Conservation (phyloP, 345 rosid genomes). For the Nephelium lappaceum region DNA sequence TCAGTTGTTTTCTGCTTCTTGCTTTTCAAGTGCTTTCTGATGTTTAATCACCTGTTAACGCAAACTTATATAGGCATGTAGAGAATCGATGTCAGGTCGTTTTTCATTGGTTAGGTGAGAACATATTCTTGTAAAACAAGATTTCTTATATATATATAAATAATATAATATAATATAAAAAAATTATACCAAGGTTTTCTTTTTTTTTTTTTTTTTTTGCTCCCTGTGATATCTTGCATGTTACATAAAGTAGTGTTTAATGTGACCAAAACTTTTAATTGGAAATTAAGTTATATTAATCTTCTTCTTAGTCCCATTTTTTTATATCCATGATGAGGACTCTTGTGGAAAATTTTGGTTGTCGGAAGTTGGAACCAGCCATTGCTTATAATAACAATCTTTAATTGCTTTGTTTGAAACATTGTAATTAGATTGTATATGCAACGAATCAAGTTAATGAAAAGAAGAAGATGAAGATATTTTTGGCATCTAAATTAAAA, state of each 20-base stretch:
- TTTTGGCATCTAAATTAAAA: too few relatives aligned
- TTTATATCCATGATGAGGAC: slow-evolving; percentile 10
- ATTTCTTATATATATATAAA: slow-evolving; percentile 19
- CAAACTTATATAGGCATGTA: slow-evolving; percentile 48
- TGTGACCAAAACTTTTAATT: background rate
- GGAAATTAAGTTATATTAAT: background rate
- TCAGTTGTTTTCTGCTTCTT: slow-evolving; percentile 6
- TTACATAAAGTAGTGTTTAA: slow-evolving; percentile 38
- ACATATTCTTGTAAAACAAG: slow-evolving; percentile 54
- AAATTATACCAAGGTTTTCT: background rate
- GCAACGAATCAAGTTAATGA: too few relatives aligned
- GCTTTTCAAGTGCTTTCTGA: slow-evolving; percentile 13
- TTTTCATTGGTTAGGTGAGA: slow-evolving; percentile 58
- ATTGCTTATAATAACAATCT: too few relatives aligned
- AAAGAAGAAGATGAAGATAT: too few relatives aligned
- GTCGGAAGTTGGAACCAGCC: background rate
- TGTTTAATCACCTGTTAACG: slow-evolving; percentile 38
- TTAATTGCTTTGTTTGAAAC: background rate
- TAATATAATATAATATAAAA: background rate
- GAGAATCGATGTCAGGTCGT: slow-evolving; percentile 56
- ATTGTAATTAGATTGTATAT: too few relatives aligned
- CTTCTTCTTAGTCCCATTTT: slow-evolving; percentile 7
- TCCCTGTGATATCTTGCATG: slow-evolving; percentile 32
- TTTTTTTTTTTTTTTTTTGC: background rate
- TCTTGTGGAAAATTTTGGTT: background rate